These are phyloP conservation scores for Flammula alnicola DNA, from an alignment of 1,284 basidiomycete genomes.

Conservation along the genomic window DNA sequence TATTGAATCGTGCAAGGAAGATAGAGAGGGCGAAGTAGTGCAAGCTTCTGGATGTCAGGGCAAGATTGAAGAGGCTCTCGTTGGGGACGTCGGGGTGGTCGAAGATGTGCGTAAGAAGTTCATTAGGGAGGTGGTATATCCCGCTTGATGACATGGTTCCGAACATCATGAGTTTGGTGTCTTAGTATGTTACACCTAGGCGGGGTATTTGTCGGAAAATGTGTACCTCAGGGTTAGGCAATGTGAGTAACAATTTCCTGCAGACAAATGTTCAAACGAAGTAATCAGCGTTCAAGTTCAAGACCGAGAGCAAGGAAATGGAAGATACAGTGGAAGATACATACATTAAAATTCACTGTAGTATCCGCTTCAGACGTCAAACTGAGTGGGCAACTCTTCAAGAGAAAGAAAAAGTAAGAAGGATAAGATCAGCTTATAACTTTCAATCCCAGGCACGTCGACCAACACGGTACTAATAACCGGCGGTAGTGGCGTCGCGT, in stretches of 20 bases:
- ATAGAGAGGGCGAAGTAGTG: constrained; percentile 22
- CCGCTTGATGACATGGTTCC: background rate
- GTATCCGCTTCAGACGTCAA: background rate
- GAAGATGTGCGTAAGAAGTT: constrained; percentile 25
- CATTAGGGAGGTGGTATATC: constrained; percentile 24
- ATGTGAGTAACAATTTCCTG: too few relatives aligned
- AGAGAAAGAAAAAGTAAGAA: background rate
- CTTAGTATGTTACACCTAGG: too few relatives aligned
- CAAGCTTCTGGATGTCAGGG: constrained; percentile 19
- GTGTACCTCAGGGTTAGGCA: too few relatives aligned
- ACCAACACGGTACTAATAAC: too few relatives aligned
- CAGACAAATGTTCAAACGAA: too few relatives aligned
- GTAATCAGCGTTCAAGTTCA: too few relatives aligned
- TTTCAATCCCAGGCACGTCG: background rate
- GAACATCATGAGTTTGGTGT: too few relatives aligned
- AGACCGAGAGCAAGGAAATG: too few relatives aligned
- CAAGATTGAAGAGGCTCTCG: constrained; percentile 17
- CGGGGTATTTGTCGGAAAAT: too few relatives aligned
- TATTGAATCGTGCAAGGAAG: constrained; percentile 19
- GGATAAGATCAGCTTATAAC: background rate
- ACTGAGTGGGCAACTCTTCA: background rate
- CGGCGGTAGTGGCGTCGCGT: too few relatives aligned
- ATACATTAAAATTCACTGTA: too few relatives aligned
- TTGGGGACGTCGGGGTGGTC: constrained; percentile 16
- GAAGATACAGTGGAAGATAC: too few relatives aligned